These are phyloP conservation scores for Tulasnella sp. DNA, from an alignment of 768 basidiomycete genomes.

Conservation along the genomic window DNA sequence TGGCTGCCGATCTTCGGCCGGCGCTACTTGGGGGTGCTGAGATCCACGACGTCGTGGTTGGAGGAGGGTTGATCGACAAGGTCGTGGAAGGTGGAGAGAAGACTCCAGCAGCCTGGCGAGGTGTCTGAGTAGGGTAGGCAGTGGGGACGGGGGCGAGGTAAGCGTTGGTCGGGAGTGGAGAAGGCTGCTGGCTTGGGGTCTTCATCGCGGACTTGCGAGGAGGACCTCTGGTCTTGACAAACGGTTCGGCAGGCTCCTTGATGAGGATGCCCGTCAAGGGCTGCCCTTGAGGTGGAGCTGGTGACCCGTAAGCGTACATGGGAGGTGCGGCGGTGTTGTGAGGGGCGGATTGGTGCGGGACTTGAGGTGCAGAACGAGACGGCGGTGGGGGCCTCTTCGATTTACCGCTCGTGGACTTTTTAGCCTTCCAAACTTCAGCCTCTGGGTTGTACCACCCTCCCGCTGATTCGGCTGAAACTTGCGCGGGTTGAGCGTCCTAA, in stretches of 20 bases:
- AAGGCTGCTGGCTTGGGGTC: background rate
- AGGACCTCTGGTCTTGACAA: background rate
- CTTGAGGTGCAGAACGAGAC: background rate
- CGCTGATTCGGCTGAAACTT: background rate
- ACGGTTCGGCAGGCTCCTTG: conserved; percentile 2
- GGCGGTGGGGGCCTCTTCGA: background rate
- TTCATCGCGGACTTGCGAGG: conserved; percentile 14
- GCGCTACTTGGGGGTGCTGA: background rate
- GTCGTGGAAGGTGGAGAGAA: background rate
- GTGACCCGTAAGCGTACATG: background rate
- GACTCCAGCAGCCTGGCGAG: background rate
- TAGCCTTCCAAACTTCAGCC: background rate
- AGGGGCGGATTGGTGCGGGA: background rate
- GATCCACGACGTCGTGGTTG: background rate
- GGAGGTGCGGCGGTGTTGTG: background rate
- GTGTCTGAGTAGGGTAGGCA: conserved; percentile 1
- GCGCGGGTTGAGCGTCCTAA: background rate
- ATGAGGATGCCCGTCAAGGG: conserved; percentile 10
- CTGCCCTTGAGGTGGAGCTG: background rate
- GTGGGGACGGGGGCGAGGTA: background rate
- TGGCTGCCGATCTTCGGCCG: background rate
- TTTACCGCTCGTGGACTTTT: background rate
- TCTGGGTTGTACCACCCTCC: conserved; percentile 13
- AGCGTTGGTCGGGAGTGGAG: background rate
- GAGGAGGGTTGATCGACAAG: background rate